Conservation (phyloP, 352 stramenopile genomes). For the Peronospora destructor region DNA sequence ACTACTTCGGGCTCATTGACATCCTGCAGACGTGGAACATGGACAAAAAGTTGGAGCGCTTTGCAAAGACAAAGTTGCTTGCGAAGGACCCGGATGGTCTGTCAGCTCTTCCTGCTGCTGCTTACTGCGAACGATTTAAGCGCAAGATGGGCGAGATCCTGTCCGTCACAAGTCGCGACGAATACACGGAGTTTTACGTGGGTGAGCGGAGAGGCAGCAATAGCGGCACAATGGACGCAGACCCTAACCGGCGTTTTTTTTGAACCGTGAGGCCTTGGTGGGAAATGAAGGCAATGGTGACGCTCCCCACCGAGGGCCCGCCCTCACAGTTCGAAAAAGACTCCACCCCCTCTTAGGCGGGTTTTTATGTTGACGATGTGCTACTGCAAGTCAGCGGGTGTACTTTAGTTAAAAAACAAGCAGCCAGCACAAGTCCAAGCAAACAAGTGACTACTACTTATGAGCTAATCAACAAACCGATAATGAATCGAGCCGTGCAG, state of each 20-base stretch:
- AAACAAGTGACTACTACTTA: conserved; percentile 12
- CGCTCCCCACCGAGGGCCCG: conserved; percentile 26
- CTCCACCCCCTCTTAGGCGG: conserved; percentile 22
- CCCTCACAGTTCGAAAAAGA: conserved; percentile 31
- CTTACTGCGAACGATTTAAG: conserved; percentile 87
- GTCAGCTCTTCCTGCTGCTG: conserved; percentile 66
- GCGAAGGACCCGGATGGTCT: conserved; percentile 73
- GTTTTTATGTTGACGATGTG: conserved; percentile 30
- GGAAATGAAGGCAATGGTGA: conserved; percentile 30
- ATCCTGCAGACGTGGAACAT: conserved; percentile 88
- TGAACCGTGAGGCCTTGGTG: conserved; percentile 38
- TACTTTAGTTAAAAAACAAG: conserved; percentile 31
- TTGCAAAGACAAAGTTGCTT: conserved; percentile 81
- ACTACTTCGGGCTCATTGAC: conserved; percentile 87
- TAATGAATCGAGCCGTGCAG: conserved; percentile 27
- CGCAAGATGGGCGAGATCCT: conserved; percentile 84
- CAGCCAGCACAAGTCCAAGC: conserved; percentile 17
- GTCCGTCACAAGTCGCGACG: conserved; percentile 57
- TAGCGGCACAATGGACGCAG: conserved; percentile 13
- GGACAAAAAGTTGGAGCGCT: conserved; percentile 87
- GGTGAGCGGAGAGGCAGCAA: conserved; percentile 30
- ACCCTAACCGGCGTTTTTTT: conserved; percentile 46
- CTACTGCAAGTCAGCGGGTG: conserved; percentile 31
- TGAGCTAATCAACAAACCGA: conserved; percentile 27
- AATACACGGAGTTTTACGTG: conserved; percentile 43